Base-by-base conservation (phyloP, 331 rosid genomes). In the Pyrus hybrid region DNA sequence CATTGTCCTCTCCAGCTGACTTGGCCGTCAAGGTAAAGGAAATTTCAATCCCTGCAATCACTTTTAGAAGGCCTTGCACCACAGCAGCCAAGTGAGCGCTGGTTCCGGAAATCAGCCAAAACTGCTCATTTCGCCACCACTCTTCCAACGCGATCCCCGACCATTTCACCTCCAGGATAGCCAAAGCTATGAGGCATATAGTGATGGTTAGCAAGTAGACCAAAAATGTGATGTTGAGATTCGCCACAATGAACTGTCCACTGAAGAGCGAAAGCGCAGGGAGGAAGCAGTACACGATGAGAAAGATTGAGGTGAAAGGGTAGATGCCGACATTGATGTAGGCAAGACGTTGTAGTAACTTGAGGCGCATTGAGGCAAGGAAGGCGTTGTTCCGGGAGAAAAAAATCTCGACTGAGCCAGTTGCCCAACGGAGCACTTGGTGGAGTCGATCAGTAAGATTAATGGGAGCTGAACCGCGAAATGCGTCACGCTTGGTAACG, bases 61-160 rank as follows among this genome's bases (percentile, higher is more conserved):
- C 96, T 77, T 93, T 93, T 1, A 91, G 80, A 0, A 91, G 81
- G 1, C 98, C 98, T 64, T 93, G 98, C 0, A 93, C 13, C 12
- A 91, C 98, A 1, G 96, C 98, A 2, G 93, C 96, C 9, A 93
- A 69, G 68, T 93, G 98, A 45, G 98, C 87, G 74, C 97, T 91
- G 0, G 94, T 91, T 66, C 98, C 97, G 1, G 91, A 81, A n/a
- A 93, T 88, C 61, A 93, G 92, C 98, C 97, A 93, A 41, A 93
- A 93, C 14, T 93, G 98, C 76, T 91, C 97, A 4, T 93, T 93
- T 70, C 98, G 85, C 98, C 98, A 93, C 96, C 96, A 93, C 6
- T 93, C 91, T 71, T 93, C 97, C 22, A 93, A 71, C 29, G 80
- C 96, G 2, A 91, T 81, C 6, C 96, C 91, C 0, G 97, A 88